Conservation (phyloP, 2,329 filamentous ascomycete species). For the Alternaria angustiovoidea region DNA sequence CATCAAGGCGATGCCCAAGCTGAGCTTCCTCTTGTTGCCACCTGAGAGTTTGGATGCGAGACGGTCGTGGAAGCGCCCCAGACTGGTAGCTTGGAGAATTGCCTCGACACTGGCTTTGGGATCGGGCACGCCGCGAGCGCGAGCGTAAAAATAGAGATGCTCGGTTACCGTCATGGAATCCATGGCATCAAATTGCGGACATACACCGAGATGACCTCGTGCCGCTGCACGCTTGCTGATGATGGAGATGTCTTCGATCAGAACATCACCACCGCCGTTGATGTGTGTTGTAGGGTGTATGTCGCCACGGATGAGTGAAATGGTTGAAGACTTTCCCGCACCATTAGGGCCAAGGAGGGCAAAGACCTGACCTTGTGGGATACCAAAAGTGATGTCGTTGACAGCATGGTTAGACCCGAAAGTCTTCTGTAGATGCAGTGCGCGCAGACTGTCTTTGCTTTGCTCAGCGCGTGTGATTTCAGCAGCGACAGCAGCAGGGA, state of each 20-base stretch:
- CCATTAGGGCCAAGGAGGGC: slow-evolving; percentile 90
- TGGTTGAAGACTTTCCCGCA: slow-evolving; percentile 89
- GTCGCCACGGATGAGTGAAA: slow-evolving; percentile 89
- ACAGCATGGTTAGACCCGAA: slow-evolving; percentile 79
- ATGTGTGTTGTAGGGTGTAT: slow-evolving; percentile 70
- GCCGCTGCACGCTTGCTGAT: slow-evolving; percentile 75
- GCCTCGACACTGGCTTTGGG: slow-evolving; percentile 79
- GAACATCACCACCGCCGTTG: slow-evolving; percentile 74
- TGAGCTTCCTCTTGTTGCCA: slow-evolving; percentile 93
- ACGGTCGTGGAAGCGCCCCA: slow-evolving; percentile 73
- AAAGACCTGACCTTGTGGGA: slow-evolving; percentile 83
- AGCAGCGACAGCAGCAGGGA: slow-evolving; percentile 66
- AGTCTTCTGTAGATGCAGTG: slow-evolving; percentile 79
- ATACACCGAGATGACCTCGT: slow-evolving; percentile 83
- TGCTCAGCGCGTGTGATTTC: slow-evolving; percentile 71
- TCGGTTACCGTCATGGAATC: slow-evolving; percentile 90
- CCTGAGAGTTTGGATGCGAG: slow-evolving; percentile 84
- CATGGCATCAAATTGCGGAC: slow-evolving; percentile 78
- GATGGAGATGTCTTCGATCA: slow-evolving; percentile 81
- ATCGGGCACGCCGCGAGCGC: slow-evolving; percentile 78
- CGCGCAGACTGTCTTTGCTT: slow-evolving; percentile 74
- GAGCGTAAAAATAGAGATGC: slow-evolving; percentile 87
- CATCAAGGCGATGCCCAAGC: slow-evolving; percentile 88
- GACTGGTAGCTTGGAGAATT: slow-evolving; percentile 81
- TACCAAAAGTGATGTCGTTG: slow-evolving; percentile 86